A percentile compares a stretch with the other conserved stretches of the same genome.
These are phyloP conservation scores for Picochlorum costavermella DNA, from an alignment of 139 green algal genomes.

Conservation along the genomic window DNA sequence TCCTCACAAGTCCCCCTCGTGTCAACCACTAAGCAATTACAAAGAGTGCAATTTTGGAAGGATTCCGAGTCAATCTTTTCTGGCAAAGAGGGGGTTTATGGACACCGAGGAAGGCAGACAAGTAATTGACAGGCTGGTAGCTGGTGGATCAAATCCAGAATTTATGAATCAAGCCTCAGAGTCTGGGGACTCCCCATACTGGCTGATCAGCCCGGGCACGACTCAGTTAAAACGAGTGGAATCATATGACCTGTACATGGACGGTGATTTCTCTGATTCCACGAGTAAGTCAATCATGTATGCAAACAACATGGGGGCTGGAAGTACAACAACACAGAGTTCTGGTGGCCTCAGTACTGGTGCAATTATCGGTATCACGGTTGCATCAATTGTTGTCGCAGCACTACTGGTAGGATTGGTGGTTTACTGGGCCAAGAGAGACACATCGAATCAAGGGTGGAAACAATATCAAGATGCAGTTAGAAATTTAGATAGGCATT, in stretches of 20 bases:
- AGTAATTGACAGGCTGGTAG: background rate
- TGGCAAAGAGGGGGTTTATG: background rate
- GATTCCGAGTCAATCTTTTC: constrained; percentile 5
- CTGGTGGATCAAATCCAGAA: background rate
- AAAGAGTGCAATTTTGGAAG: constrained; percentile 5
- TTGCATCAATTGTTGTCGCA: constrained; percentile 15
- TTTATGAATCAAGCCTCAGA: constrained; percentile 9
- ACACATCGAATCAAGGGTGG: constrained; percentile 3
- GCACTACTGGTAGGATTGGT: background rate
- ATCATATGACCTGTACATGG: background rate
- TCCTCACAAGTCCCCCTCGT: background rate
- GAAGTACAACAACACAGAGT: background rate
- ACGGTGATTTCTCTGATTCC: background rate
- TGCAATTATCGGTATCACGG: constrained; percentile 8
- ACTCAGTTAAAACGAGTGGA: background rate
- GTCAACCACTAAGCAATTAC: background rate
- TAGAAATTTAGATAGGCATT: constrained; percentile 5
- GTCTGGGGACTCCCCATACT: background rate
- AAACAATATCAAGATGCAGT: constrained; percentile 13
- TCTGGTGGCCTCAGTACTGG: background rate
- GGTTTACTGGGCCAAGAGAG: background rate
- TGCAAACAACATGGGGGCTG: background rate
- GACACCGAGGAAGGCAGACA: background rate
- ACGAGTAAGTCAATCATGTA: constrained; percentile 7
- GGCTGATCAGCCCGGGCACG: constrained; percentile 6